A percentile compares a stretch with the other conserved stretches of the same genome.
Evolutionary conservation across 495 filamentous ascomycete genomes (phyloP).

Genomic region (Penicillium dipodomyicola): DNA sequence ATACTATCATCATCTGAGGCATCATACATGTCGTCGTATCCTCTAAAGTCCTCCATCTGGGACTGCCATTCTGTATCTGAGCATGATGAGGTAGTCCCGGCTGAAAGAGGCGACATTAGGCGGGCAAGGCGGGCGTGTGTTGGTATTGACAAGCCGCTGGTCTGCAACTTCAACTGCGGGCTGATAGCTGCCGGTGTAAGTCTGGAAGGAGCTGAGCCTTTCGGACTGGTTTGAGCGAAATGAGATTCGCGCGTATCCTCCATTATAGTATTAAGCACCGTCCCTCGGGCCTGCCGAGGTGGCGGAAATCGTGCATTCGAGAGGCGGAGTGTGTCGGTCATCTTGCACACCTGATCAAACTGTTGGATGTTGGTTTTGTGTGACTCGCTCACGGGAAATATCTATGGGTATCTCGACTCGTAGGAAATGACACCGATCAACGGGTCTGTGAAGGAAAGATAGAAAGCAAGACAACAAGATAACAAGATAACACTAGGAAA

Average conservation of each 20-base stretch:
- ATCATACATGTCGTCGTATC: slow-evolving; percentile 84
- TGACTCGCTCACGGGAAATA: slow-evolving; percentile 18
- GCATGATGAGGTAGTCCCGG: slow-evolving; percentile 40
- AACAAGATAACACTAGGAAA: slow-evolving; percentile 24
- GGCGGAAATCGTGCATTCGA: slow-evolving; percentile 55
- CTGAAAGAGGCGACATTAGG: slow-evolving; percentile 39
- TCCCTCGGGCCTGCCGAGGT: slow-evolving; percentile 68
- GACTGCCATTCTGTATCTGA: slow-evolving; percentile 48
- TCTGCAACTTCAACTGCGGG: slow-evolving; percentile 41
- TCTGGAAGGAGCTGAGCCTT: slow-evolving; percentile 7
- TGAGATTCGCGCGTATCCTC: slow-evolving; percentile 57
- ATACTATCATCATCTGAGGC: slow-evolving; percentile 65
- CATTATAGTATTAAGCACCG: slow-evolving; percentile 82
- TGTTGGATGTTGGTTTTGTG: slow-evolving; percentile 22
- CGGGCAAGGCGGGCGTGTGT: slow-evolving; percentile 31
- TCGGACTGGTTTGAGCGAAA: slow-evolving; percentile 20
- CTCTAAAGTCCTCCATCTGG: slow-evolving; percentile 51
- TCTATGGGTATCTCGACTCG: slow-evolving; percentile 41
- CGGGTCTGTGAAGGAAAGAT: slow-evolving; percentile 30
- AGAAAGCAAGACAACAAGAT: slow-evolving; percentile 20
- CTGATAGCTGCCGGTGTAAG: slow-evolving; percentile 19
- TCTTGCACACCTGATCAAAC: slow-evolving; percentile 31
- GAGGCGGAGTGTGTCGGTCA: slow-evolving; percentile 62
- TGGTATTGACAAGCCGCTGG: slow-evolving; percentile 33
- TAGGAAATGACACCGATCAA: slow-evolving; percentile 46